Base-by-base conservation (phyloP, 108 stramenopile genomes). In the Skeletonema marinoi region DNA sequence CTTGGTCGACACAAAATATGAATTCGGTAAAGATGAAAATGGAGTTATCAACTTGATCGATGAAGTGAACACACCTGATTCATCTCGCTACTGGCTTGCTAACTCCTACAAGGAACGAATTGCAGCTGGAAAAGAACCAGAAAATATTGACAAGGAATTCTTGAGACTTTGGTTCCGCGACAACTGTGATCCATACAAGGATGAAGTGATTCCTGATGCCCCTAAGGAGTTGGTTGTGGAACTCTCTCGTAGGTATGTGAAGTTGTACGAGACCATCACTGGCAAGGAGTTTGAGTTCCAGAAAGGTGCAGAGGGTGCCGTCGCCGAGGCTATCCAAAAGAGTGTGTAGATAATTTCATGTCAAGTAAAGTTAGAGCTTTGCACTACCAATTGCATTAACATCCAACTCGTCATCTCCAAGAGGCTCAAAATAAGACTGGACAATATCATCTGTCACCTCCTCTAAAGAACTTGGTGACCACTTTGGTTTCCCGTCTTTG, bases 71-170 rank as follows among this genome's bases (percentile, higher is more conserved):
- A 99, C 99, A 4, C 99, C 99, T 32, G 99, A 99, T 80, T 98
- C 98, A 21, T 96, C 95, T 32, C 89, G 99, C 4, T 99, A 98
- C 78, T 99, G 99, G 99, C 63, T 99, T 41, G 89, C 93, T 1
- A 86, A 87, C 25, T 91, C 96, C 12, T 98, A 98, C 71, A 84
- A 88, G 61, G 91, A 90, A 39, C 83, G 94, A 36, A 86, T 97
- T 32, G 87, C 88, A 0, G 86, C 77, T 0, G 97, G 97, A n/a
- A 71, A 86, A 56, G 97, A 97, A 65, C 99, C 99, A 16, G 98
- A 98, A 70, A 98, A 98, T 77, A 97, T 99, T 68, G 99, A 99
- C 77, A 99, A 99, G 84, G 99, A 99, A 77, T 99, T 99, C 71
- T 80, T 99, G 66, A 83, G 99, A 25, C 82, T 97, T 48, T 99